Conservation (phyloP, 2,329 filamentous ascomycete genomes). For the Boeremia exigua region DNA sequence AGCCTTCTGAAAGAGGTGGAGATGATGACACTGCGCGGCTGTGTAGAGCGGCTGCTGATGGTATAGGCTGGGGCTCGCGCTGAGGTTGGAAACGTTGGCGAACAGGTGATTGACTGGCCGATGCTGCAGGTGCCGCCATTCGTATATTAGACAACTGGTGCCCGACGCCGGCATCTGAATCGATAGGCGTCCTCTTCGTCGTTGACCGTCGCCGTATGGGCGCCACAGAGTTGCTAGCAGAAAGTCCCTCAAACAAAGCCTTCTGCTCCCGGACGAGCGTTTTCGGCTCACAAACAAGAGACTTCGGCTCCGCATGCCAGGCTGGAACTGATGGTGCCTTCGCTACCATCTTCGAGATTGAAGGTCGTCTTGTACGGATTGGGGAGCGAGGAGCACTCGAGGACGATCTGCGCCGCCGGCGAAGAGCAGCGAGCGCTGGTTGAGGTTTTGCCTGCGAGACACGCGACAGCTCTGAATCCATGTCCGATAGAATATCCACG, state of each 20-base stretch:
- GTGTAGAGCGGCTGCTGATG: constrained; percentile 5
- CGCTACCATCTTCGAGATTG: constrained; percentile 19
- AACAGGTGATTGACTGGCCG: constrained; percentile 3
- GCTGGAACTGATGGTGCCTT: constrained; percentile 21
- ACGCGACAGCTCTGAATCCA: constrained; percentile 37
- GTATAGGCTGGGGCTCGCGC: background rate
- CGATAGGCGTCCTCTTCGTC: constrained; percentile 23
- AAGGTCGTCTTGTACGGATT: constrained; percentile 26
- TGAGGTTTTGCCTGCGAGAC: constrained; percentile 25
- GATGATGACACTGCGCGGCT: constrained; percentile 20
- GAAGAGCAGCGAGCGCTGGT: constrained; percentile 18
- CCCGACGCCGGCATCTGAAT: constrained; percentile 39
- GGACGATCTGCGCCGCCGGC: constrained; percentile 31
- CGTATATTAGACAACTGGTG: constrained; percentile 27
- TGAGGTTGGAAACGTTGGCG: background rate
- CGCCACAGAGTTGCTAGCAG: constrained; percentile 16
- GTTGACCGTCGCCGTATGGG: constrained; percentile 5
- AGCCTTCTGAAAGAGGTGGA: constrained; percentile 23
- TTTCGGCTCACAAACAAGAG: constrained; percentile 11
- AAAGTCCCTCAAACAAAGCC: constrained; percentile 24
- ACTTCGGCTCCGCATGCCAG: constrained; percentile 21
- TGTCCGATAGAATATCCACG: constrained; percentile 35
- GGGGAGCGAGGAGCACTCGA: constrained; percentile 25
- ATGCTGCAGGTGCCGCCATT: constrained; percentile 10
- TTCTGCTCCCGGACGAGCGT: constrained; percentile 18